Percentiles rank a stretch among this genome's conserved stretches.
These are phyloP conservation scores for Solanum chilense DNA, from an alignment of 257 asterid species.

Conservation along the genomic window DNA sequence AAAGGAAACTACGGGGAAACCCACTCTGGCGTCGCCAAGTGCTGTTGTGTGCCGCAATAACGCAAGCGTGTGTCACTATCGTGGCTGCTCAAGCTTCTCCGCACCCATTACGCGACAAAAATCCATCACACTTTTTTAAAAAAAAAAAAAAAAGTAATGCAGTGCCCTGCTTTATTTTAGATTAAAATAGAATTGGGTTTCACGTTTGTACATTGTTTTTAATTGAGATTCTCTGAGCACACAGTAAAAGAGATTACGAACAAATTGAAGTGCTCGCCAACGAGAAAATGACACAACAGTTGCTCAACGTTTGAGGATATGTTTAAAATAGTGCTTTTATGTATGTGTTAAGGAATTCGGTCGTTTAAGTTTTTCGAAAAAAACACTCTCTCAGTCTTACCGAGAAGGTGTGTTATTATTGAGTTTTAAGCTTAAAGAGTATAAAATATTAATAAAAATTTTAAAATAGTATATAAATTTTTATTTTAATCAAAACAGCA, in stretches of 20 bases:
- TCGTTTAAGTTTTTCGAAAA: not conserved
- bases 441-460: too few species aligned
- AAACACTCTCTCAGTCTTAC: not conserved
- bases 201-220: not conserved
- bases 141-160: not conserved
- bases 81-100: conserved; percentile 7
- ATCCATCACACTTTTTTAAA: not conserved
- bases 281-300: not conserved
- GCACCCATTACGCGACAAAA: conserved; percentile 10
- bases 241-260: not conserved
- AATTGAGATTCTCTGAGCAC: not conserved
- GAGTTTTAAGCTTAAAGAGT: too few species aligned
- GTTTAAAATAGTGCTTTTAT: not conserved
- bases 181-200: not conserved
- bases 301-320: not conserved
- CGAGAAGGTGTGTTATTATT: not conserved
- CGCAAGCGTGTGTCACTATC: conserved; percentile 25
- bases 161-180: not conserved
- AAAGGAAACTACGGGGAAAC: not conserved
- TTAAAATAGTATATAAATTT: too few species aligned
- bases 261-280: not conserved
- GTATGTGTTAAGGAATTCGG: not conserved
- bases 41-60: not conserved
- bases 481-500: too few species aligned
- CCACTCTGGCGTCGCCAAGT: not conserved